phyloP scores from a whole-genome alignment of 2,329 filamentous ascomycete genomes.

The Xylaria arbuscula region DNA sequence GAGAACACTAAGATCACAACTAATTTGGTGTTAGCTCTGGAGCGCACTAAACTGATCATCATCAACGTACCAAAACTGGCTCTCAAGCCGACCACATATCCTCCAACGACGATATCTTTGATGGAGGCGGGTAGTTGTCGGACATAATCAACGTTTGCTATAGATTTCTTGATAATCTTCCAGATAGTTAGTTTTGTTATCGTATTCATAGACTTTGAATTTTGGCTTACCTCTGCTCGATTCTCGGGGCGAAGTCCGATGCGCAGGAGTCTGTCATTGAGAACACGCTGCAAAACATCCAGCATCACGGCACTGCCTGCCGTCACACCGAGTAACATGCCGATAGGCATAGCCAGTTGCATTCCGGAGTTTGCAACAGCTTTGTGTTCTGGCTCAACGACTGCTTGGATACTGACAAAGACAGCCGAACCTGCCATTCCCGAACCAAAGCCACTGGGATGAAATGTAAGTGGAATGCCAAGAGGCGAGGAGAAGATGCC shows the following conservation, averaged over 20 bases:
- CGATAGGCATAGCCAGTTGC: constrained; percentile 58
- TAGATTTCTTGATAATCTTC: constrained; percentile 54
- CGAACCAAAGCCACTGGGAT: constrained; percentile 59
- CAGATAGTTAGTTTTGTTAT: constrained; percentile 2
- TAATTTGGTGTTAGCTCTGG: constrained; percentile 18
- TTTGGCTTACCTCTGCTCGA: constrained; percentile 36
- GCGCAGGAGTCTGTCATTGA: constrained; percentile 41
- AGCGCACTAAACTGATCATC: neutral
- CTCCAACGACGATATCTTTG: constrained; percentile 27
- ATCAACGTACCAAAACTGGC: constrained; percentile 35
- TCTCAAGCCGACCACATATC: constrained; percentile 34
- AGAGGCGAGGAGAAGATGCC: constrained; percentile 24
- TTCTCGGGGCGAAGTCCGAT: constrained; percentile 43
- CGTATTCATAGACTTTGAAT: neutral
- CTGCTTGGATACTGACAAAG: constrained; percentile 62
- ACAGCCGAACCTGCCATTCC: constrained; percentile 52
- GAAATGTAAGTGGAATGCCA: constrained; percentile 21
- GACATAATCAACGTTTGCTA: constrained; percentile 56
- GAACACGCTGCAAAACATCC: constrained; percentile 46
- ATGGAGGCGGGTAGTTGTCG: constrained; percentile 26
- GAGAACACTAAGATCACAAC: constrained; percentile 32
- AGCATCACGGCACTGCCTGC: constrained; percentile 44
- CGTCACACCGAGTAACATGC: constrained; percentile 48
- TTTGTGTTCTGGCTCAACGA: constrained; percentile 57
- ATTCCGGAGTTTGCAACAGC: constrained; percentile 62